Evolutionary conservation across 2,329 filamentous ascomycete genomes (phyloP).

Genomic region (Aspergillus carbonarius): DNA sequence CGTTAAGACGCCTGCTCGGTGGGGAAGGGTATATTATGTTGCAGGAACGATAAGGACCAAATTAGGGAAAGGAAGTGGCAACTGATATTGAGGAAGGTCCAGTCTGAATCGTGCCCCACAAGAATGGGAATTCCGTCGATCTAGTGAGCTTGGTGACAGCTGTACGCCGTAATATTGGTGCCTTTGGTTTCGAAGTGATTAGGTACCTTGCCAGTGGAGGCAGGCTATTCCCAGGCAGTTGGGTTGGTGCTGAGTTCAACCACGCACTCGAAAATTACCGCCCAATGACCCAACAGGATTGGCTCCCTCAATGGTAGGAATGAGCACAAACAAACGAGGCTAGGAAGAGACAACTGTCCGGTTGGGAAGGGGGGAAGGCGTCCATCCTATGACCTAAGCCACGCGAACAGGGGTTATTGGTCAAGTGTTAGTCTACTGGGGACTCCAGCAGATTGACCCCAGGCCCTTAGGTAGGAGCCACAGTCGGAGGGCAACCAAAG

Average conservation of each 20-base stretch:
- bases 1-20: neutral
- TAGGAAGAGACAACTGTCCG: neutral
- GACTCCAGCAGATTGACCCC: neutral
- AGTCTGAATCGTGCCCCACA: conserved; percentile 1
- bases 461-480: neutral
- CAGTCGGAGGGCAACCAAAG: neutral
- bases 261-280: neutral
- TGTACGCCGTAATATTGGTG: neutral
- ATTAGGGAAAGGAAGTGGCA: neutral
- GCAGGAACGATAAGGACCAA: neutral
- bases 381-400: conserved; percentile 1
- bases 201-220: neutral
- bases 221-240: neutral
- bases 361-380: neutral
- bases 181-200: neutral
- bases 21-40: neutral
- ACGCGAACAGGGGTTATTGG: neutral
- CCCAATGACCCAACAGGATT: neutral
- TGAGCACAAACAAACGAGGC: neutral
- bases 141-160: neutral
- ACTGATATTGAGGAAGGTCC: conserved; percentile 1
- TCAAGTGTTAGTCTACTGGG: neutral
- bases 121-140: neutral
- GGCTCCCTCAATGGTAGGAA: neutral
- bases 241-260: neutral